A percentile compares a stretch with the other conserved stretches of the same genome.
phyloP scores from a whole-genome alignment of 2,329 filamentous ascomycete species.

The Aureobasidium leucospermi region DNA sequence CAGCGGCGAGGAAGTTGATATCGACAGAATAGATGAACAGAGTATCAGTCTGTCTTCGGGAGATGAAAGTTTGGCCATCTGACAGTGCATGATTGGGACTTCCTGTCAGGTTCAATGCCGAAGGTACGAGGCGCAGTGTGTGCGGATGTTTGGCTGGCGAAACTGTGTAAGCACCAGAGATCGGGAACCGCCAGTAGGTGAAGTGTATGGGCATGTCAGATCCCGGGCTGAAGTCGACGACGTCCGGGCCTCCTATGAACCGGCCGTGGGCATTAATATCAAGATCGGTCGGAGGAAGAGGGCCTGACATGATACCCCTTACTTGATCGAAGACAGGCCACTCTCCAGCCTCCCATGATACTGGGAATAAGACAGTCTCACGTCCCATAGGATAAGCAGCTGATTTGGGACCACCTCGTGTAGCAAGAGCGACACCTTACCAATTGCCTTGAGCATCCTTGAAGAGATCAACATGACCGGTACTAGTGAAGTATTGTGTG shows the following conservation, averaged over 20 bases:
- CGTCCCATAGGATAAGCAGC: slow-evolving; percentile 47
- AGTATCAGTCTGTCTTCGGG: slow-evolving; percentile 48
- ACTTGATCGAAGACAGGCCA: slow-evolving; percentile 33
- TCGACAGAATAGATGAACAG: slow-evolving; percentile 46
- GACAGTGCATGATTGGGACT: slow-evolving; percentile 42
- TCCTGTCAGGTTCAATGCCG: slow-evolving; percentile 45
- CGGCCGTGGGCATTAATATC: slow-evolving; percentile 36
- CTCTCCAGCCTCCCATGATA: slow-evolving; percentile 41
- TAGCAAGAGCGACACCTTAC: slow-evolving; percentile 46
- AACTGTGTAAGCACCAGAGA: slow-evolving; percentile 34
- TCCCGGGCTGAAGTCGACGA: slow-evolving; percentile 39
- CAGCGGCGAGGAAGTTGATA: slow-evolving; percentile 38
- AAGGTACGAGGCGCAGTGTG: slow-evolving; percentile 43
- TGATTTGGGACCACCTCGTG: slow-evolving; percentile 36
- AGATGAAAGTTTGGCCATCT: slow-evolving; percentile 46
- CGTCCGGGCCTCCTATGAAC: slow-evolving; percentile 37
- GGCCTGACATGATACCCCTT: slow-evolving; percentile 38
- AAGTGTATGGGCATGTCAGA: slow-evolving; percentile 46
- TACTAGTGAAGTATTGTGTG: slow-evolving; percentile 38
- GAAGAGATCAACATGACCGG: slow-evolving; percentile 52
- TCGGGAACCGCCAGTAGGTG: slow-evolving; percentile 49
- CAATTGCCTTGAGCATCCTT: slow-evolving; percentile 44
- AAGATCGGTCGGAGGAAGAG: slow-evolving; percentile 30
- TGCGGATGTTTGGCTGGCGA: slow-evolving; percentile 38
- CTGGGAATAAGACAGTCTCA: slow-evolving; percentile 44